Evolutionary conservation across 2,329 filamentous ascomycete genomes (phyloP).

Genomic region (Venturia oleaginea): DNA sequence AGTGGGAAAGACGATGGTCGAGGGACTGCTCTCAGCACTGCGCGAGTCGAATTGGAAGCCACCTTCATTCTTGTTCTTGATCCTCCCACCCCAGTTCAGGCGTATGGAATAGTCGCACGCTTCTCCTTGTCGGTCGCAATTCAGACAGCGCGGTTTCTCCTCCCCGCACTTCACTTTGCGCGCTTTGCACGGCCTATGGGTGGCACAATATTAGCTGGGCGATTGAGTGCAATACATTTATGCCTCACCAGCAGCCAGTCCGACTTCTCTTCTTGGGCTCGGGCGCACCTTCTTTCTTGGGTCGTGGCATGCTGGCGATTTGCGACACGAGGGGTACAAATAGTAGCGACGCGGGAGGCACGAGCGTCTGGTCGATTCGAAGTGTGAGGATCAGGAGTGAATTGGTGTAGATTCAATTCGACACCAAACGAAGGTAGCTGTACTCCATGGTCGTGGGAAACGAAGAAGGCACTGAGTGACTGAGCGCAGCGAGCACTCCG

Average conservation of each 20-base stretch:
- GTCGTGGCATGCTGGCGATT: constrained; percentile 49
- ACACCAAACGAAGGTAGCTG: not conserved
- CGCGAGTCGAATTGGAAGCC: not conserved
- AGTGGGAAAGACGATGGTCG: constrained; percentile 13
- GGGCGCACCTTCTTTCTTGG: constrained; percentile 53
- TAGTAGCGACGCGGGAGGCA: not conserved
- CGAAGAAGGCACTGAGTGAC: not conserved
- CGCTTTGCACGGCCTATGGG: constrained; percentile 63
- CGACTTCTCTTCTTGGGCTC: constrained; percentile 59
- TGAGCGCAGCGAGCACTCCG: not conserved
- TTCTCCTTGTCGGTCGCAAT: constrained; percentile 61
- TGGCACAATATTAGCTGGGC: constrained; percentile 17
- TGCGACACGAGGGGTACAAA: not conserved
- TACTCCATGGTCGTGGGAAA: not conserved
- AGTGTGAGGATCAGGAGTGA: not conserved
- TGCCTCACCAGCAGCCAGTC: constrained; percentile 55
- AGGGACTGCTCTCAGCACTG: constrained; percentile 13
- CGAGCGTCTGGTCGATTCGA: not conserved
- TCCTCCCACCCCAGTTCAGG: constrained; percentile 70
- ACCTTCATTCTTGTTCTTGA: constrained; percentile 44
- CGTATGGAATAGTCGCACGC: constrained; percentile 73
- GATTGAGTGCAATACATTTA: not conserved
- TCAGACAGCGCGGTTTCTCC: constrained; percentile 53
- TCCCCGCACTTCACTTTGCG: constrained; percentile 77
- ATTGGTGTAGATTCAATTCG: not conserved